Base-by-base conservation (phyloP, 2,329 filamentous ascomycete species). In the Fusarium concolor region DNA sequence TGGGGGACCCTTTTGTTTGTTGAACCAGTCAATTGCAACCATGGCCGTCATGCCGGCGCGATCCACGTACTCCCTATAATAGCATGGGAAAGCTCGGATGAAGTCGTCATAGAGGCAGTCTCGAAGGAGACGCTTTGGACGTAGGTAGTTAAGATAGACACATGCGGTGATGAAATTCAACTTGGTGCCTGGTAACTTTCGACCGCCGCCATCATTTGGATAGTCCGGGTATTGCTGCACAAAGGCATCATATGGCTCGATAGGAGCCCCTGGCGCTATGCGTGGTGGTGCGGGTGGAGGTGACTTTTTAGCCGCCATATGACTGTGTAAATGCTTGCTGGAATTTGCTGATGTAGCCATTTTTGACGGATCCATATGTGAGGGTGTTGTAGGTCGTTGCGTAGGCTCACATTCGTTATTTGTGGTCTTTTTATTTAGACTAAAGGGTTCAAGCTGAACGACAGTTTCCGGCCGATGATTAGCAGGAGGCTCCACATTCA, bases 61-160 rank as follows among this genome's bases (percentile, higher is more conserved):
- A 3, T 71, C 55, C 24, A 82, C 77, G 54, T 87, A 86, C 1
- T 71, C 64, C 9, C 80, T 64, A 64, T 81, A 88, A 1, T 80
- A 78, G 2, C 71, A 72, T 3, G 80, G 76, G 50, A 83, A 86
- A 3, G 75, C 72, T 10, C 81, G 76, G 29, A 88, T 80, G 52
- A 87, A 85, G 55, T 87, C 86, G 66, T 88, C 86, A 60, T 82
- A 87, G 0, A 86, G 70, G 53, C 76, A 84, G 24, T 80, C 78
- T 14, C 79, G 77, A 18, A 86, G 70, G 6, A 67, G 51, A 10
- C 75, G 74, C 14, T 74, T 66, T 24, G 74, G 68, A 41, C 76
- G 74, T 2, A 84, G 74, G 51, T 77, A 78, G 18, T 81, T 74
- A 10, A 87, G 70, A 64, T 78, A 83, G 0, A 83, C 71, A 50